phyloP scores from a whole-genome alignment of 176 grass and related monocot genomes.

The Oropetium thomaeum region DNA sequence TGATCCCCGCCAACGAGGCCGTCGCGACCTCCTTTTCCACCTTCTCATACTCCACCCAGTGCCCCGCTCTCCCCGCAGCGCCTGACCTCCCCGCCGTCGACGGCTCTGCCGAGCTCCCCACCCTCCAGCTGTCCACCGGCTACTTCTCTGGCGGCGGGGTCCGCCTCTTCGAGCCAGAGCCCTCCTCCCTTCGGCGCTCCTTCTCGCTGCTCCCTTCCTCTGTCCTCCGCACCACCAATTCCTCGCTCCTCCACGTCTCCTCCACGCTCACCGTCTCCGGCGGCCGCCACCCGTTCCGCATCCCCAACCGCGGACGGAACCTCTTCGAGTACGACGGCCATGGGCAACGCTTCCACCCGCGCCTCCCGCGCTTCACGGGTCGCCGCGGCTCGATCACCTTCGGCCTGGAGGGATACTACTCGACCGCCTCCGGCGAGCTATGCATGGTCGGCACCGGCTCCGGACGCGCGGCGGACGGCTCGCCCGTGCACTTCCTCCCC shows the following conservation, averaged over 20 bases:
- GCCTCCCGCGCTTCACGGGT: constrained; percentile 33
- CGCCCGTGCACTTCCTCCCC: constrained; percentile 34
- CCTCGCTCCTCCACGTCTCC: constrained; percentile 49
- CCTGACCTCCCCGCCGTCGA: constrained; percentile 27
- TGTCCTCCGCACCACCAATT: constrained; percentile 34
- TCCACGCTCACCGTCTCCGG: constrained; percentile 62
- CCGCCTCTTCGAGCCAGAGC: constrained; percentile 37
- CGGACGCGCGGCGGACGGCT: constrained; percentile 35
- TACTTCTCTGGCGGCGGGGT: constrained; percentile 55
- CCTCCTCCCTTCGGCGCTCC: constrained; percentile 28
- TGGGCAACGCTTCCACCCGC: constrained; percentile 34
- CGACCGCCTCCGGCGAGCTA: constrained; percentile 46
- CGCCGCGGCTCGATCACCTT: constrained; percentile 41
- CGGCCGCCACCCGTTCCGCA: neutral
- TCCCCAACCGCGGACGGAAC: neutral
- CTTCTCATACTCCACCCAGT: constrained; percentile 49
- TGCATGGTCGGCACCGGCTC: constrained; percentile 77
- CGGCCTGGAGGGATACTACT: constrained; percentile 73
- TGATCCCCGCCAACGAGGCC: constrained; percentile 15
- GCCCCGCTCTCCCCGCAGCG: constrained; percentile 22
- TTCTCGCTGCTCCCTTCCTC: constrained; percentile 51
- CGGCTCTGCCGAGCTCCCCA: neutral
- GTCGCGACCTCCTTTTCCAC: neutral
- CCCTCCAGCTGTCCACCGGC: constrained; percentile 52
- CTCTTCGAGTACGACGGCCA: constrained; percentile 25